These are phyloP conservation scores for Cinnamomum micranthum DNA, from an alignment of 164 flowering plant genomes.

Conservation along the genomic window DNA sequence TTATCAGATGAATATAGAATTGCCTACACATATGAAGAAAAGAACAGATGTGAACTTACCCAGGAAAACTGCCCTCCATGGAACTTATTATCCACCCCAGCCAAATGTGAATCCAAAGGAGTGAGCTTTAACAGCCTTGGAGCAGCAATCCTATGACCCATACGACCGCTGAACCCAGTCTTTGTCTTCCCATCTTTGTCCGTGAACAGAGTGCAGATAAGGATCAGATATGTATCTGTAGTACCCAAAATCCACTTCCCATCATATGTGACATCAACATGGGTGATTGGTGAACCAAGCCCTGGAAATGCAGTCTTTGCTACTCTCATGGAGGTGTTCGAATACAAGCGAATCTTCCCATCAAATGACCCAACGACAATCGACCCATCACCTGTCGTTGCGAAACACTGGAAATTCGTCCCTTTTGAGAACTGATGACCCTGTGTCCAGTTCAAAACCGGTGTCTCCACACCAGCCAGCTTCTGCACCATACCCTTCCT, in stretches of 20 bases:
- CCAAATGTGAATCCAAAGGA: constrained; percentile 86
- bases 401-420: constrained; percentile 90
- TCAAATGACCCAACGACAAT: constrained; percentile 95
- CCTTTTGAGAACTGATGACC: constrained; percentile 96
- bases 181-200: constrained; percentile 89
- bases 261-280: constrained; percentile 97
- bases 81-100: constrained; percentile 75
- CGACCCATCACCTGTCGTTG: constrained; percentile 94
- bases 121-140: constrained; percentile 90
- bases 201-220: constrained; percentile 74
- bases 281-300: constrained; percentile 90
- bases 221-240: constrained; percentile 83
- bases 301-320: constrained; percentile 99
- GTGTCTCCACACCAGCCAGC: constrained; percentile 41
- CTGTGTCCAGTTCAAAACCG: constrained; percentile 89
- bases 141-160: constrained; percentile 89
- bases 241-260: constrained; percentile 99
- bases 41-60: constrained; percentile 33
- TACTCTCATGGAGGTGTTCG: constrained; percentile 79
- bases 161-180: constrained; percentile 85
- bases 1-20: no score
- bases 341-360: constrained; percentile 94
- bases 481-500: constrained; percentile 81
- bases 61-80: constrained; percentile 95
- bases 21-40: no score